Evolutionary conservation across 225 moss, liverwort and hornwort genomes (phyloP).

Genomic region (Thuidium tamariscinum): DNA sequence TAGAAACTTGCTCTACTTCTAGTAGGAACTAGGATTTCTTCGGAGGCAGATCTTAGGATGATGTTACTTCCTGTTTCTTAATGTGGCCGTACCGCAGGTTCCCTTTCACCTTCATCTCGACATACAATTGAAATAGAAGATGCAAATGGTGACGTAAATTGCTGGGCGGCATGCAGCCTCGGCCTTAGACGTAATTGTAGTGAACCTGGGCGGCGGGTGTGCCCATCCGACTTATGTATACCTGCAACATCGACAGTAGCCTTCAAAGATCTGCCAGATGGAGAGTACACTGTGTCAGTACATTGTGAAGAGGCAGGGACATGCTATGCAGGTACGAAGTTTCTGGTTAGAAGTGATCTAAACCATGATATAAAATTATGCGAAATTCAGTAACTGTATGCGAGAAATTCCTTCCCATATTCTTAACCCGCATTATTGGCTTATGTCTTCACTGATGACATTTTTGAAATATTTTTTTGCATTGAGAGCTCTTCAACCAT

Average conservation of each 20-base stretch:
- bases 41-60: neutral
- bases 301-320: conserved; percentile 15
- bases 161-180: conserved; percentile 24
- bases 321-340: conserved; percentile 31
- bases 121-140: conserved; percentile 25
- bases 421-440: neutral
- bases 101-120: conserved; percentile 8
- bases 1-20: neutral
- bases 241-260: conserved; percentile 19
- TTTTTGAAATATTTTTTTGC: neutral
- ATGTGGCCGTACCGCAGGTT: conserved; percentile 7
- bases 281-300: conserved; percentile 23
- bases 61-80: neutral
- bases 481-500: neutral
- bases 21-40: neutral
- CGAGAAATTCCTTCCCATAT: neutral
- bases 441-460: neutral
- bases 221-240: conserved; percentile 7
- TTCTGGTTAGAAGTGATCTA: neutral
- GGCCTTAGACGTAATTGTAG: conserved; percentile 27
- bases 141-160: conserved; percentile 16
- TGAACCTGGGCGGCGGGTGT: conserved; percentile 8
- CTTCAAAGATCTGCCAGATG: conserved; percentile 24
- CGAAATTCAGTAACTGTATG: neutral
- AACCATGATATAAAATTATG: neutral